Evolutionary conservation across 2,329 filamentous ascomycete species (phyloP).

Genomic region (Trichophyton schoenleinii): DNA sequence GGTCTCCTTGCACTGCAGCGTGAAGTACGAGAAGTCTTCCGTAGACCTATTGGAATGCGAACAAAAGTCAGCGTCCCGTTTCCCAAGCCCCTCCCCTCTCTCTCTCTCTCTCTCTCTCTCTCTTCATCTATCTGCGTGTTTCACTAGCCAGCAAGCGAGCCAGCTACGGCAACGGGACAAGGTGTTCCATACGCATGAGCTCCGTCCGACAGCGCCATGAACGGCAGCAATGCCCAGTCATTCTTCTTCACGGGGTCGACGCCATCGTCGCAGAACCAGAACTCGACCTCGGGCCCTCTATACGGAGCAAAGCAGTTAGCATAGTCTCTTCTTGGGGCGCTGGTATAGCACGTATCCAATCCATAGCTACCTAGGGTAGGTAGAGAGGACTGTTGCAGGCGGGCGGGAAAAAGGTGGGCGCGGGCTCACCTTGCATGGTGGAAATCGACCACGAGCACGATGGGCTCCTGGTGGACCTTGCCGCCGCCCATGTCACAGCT

Average conservation of each 20-base stretch:
- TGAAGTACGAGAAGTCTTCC: conserved; percentile 99
- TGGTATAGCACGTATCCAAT: too few species aligned
- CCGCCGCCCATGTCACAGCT: conserved; percentile 7
- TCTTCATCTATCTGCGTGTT: neutral
- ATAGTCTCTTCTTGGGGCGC: neutral
- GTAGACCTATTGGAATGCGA: conserved; percentile 46
- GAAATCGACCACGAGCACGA: conserved; percentile 71
- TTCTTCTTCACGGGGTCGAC: conserved; percentile 68
- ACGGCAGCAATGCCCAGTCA: conserved; percentile 83
- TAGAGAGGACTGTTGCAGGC: too few species aligned
- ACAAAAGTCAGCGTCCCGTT: neutral
- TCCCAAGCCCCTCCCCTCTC: neutral
- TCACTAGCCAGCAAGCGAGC: neutral
- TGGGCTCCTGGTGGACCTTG: conserved; percentile 38
- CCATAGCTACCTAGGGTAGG: too few species aligned
- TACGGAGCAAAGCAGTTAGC: conserved; percentile 2
- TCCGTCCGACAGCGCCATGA: conserved; percentile 93
- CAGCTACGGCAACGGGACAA: neutral
- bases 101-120: neutral
- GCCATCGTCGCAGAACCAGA: conserved; percentile 72
- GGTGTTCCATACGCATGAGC: conserved; percentile 64
- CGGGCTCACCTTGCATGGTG: conserved; percentile 51
- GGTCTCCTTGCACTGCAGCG: conserved; percentile 50
- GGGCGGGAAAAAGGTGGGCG: too few species aligned
- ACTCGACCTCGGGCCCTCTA: conserved; percentile 83